Base-by-base conservation (phyloP, 768 basidiomycete species). In the Rhodosporidiobolus sp. region DNA sequence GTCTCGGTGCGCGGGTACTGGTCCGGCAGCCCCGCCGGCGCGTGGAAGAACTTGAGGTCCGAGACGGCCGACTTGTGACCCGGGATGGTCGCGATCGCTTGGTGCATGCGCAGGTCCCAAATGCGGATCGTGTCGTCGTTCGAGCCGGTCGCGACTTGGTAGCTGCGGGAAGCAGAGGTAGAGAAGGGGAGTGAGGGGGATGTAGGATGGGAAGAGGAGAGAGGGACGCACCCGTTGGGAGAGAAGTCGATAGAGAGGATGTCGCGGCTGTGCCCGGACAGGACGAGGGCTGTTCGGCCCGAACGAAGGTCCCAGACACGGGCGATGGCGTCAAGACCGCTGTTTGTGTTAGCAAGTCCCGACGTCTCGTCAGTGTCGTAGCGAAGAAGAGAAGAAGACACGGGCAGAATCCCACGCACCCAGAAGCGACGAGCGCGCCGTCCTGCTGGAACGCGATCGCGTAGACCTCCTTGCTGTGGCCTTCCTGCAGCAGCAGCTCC, bases 101-200 rank as follows among this genome's bases (percentile, higher is more conserved):
- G 92, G 45, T 96, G 85, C 24, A 91, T 90, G 50, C 96, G 89
- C 84, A 98, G 88, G 82, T 99, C 96, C 96, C 96, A 99, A 84
- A 98, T 92, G 59, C 94, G 90, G 78, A 99, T 90, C 0, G 96
- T 96, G 80, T 98, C 96, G 81, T 99, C 96, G 56, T 91, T 93
- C 8, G 94, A 89, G 49, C 95, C 96, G 0, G 96, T 96, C 43
- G 94, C 96, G 60, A 99, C 89, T 85, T 98, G 95, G 79, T 96
- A 94, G 72, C 94, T 97, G 78, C 54, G 61, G 58, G 60, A 58
- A 59, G 56, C 67, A 56, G 34, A 22, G 30, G 11, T 24, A 28
- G 6, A 17, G 22, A 22, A 10, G 19, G 45, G 54, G 0, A 0
- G 14, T 16, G 32, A 28, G 46, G 56, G 38, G 59, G n/a, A n/a